Conservation (phyloP, 257 asterid species). For the Thymus mandschuricus region DNA sequence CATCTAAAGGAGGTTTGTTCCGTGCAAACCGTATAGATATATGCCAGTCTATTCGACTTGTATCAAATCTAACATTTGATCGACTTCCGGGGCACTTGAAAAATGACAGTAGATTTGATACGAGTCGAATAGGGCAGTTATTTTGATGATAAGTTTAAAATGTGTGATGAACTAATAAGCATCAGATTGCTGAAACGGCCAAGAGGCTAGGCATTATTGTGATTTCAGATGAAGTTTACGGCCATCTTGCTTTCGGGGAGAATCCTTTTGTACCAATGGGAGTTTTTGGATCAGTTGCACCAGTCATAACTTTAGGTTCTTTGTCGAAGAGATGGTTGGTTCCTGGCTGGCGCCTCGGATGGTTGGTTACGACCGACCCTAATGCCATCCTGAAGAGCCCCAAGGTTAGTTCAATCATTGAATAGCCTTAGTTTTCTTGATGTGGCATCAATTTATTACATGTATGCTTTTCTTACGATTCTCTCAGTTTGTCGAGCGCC, state of each 20-base stretch:
- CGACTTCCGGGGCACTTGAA: too few relatives aligned
- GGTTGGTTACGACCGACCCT: conserved; percentile 81
- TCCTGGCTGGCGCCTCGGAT: conserved; percentile 96
- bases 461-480: not conserved
- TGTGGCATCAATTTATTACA: not conserved
- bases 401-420: conserved; percentile 43
- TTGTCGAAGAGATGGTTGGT: conserved; percentile 92
- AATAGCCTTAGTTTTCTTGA: not conserved
- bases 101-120: too few relatives aligned
- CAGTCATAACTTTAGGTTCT: conserved; percentile 81
- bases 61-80: too few relatives aligned
- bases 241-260: conserved; percentile 75
- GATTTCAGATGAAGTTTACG: conserved; percentile 91
- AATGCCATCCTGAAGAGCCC: conserved; percentile 55
- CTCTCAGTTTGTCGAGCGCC: conserved; percentile 72
- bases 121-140: too few relatives aligned
- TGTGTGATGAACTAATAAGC: not conserved
- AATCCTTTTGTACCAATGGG: conserved; percentile 91
- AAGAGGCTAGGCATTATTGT: conserved; percentile 61
- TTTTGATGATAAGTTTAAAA: too few relatives aligned
- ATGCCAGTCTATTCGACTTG: not conserved
- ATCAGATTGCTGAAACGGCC: conserved; percentile 78
- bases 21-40: not conserved
- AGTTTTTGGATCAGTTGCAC: conserved; percentile 65
- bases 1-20: conserved; percentile 67